phyloP scores from a whole-genome alignment of 495 filamentous ascomycete genomes.

The Parachaetomium inaequale region DNA sequence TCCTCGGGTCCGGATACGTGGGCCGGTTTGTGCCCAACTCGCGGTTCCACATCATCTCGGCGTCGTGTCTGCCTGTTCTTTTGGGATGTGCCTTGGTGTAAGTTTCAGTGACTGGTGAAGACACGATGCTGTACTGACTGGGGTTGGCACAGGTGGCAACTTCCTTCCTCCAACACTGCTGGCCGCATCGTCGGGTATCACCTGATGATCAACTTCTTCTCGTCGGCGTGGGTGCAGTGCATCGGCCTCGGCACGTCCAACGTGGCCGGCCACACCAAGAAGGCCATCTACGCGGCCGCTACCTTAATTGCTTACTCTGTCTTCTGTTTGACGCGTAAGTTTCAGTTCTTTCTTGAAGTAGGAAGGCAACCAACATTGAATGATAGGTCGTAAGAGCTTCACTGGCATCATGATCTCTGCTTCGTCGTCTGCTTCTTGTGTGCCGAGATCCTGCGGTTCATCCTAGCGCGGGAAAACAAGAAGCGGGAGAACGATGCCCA shows the following conservation, averaged over 20 bases:
- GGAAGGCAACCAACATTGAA: neutral
- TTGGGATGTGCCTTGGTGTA: conserved; percentile 7
- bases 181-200: conserved; percentile 11
- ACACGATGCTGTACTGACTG: neutral
- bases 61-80: conserved; percentile 2
- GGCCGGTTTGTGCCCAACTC: neutral
- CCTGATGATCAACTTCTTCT: conserved; percentile 14
- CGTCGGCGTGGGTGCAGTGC: conserved; percentile 11
- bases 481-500: conserved; percentile 5
- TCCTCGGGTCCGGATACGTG: conserved; percentile 5
- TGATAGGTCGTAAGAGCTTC: neutral
- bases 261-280: conserved; percentile 15
- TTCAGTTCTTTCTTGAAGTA: too few relatives aligned
- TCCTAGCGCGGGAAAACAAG: conserved; percentile 4
- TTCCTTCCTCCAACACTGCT: conserved; percentile 5
- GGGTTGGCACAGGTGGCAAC: neutral
- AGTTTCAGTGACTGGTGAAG: neutral
- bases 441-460: conserved; percentile 1
- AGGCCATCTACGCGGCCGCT: conserved; percentile 7
- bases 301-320: conserved; percentile 8
- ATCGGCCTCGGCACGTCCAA: conserved; percentile 13
- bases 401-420: conserved; percentile 8
- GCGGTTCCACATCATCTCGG: conserved; percentile 4
- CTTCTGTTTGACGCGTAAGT: conserved; percentile 15
- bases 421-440: conserved; percentile 8